Percentiles rank a stretch among this genome's conserved stretches.
Conservation (phyloP, 331 rosid genomes). For the Prunus yedoensis region DNA sequence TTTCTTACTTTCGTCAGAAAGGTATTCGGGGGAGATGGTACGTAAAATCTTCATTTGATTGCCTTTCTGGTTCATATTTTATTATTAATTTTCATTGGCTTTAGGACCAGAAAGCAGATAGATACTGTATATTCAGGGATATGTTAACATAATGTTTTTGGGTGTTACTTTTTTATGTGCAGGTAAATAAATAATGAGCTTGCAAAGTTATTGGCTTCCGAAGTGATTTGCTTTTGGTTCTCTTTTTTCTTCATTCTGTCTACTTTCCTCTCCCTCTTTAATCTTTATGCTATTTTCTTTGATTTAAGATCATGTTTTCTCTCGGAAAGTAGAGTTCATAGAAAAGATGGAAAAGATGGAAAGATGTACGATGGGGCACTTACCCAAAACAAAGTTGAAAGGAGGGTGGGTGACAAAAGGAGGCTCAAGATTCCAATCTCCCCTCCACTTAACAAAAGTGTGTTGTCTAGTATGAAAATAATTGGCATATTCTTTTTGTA, state of each 20-base stretch:
- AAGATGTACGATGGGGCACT: slow-evolving; percentile 28
- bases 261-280: slow-evolving; percentile 12
- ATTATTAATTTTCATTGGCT: background rate
- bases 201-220: slow-evolving; percentile 19
- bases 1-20: slow-evolving; percentile 65
- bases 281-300: slow-evolving; percentile 15
- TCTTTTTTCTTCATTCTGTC: slow-evolving; percentile 25
- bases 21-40: slow-evolving; percentile 56
- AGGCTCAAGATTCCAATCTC: slow-evolving; percentile 37
- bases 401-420: slow-evolving; percentile 13
- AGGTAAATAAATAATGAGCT: slow-evolving; percentile 14
- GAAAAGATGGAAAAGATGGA: slow-evolving; percentile 18
- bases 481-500: slow-evolving; percentile 35
- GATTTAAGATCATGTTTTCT: slow-evolving; percentile 9
- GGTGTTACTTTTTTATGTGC: slow-evolving; percentile 1
- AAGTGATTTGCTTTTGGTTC: slow-evolving; percentile 1
- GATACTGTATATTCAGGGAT: slow-evolving; percentile 9
- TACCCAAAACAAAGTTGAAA: slow-evolving; percentile 24
- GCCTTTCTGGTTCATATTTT: background rate
- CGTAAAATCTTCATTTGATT: background rate
- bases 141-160: background rate
- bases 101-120: background rate
- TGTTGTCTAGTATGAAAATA: slow-evolving; percentile 23
- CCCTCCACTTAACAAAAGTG: slow-evolving; percentile 39
- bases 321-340: slow-evolving; percentile 27